These are phyloP conservation scores for Mortierella polycephala DNA, from an alignment of 371 early-diverging fungal species.

Conservation along the genomic window DNA sequence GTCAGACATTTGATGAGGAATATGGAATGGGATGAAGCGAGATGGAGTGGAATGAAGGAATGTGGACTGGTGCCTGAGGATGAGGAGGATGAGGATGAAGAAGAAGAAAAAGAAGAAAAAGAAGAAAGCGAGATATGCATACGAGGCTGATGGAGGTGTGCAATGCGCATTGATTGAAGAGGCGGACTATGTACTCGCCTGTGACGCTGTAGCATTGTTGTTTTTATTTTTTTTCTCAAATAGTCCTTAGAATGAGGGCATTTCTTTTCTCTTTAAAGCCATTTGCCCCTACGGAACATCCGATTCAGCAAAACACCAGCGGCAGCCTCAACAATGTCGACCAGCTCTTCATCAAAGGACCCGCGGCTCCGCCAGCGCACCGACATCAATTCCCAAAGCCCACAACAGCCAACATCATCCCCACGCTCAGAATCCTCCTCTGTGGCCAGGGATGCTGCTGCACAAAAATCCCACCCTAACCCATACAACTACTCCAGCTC, in stretches of 20 bases:
- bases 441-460: not conserved
- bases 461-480: not conserved
- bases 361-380: slow-evolving; percentile 4
- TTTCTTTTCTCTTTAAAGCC: too few species aligned
- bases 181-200: too few species aligned
- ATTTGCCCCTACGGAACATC: too few species aligned
- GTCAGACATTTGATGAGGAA: slow-evolving; percentile 30
- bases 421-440: not conserved
- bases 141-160: not conserved
- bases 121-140: not conserved
- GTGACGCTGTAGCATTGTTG: too few species aligned
- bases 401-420: not conserved
- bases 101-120: not conserved
- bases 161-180: not conserved
- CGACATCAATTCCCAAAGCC: not conserved
- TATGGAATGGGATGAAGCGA: not conserved
- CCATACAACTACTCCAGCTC: not conserved
- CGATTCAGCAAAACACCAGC: not conserved
- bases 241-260: too few species aligned
- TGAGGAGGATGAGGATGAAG: not conserved
- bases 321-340: not conserved
- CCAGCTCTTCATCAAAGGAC: not conserved
- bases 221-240: too few species aligned
- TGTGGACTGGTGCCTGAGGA: not conserved
- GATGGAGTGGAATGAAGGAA: slow-evolving; percentile 1